Evolutionary conservation across 2,329 filamentous ascomycete species (phyloP).

Genomic region (Penicillium sclerotigenum): DNA sequence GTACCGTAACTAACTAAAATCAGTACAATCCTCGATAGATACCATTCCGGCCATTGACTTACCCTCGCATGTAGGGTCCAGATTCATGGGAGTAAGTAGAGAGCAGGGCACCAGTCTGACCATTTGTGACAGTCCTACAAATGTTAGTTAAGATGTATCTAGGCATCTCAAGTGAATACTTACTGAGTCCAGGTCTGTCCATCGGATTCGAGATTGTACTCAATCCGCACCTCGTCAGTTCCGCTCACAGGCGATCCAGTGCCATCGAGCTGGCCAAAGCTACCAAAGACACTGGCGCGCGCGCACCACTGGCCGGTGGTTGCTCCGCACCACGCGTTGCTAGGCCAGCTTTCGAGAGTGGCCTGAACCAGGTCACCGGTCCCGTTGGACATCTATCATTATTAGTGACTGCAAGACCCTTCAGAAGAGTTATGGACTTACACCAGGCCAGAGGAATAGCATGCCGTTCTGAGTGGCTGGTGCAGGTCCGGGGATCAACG

Average conservation of each 20-base stretch:
- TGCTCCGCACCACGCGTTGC: constrained; percentile 45
- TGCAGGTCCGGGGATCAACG: constrained; percentile 40
- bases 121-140: constrained; percentile 35
- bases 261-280: constrained; percentile 42
- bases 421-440: neutral
- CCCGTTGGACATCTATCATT: constrained; percentile 41
- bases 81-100: constrained; percentile 36
- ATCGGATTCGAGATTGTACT: constrained; percentile 25
- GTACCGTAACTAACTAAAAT: constrained; percentile 31
- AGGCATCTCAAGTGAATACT: neutral
- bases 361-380: constrained; percentile 46
- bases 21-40: neutral
- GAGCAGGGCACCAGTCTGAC: constrained; percentile 32
- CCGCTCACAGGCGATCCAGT: constrained; percentile 17
- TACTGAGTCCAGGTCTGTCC: constrained; percentile 33
- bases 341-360: constrained; percentile 42
- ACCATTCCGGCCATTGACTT: neutral
- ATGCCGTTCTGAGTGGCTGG: constrained; percentile 39
- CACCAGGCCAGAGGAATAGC: constrained; percentile 45
- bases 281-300: constrained; percentile 42
- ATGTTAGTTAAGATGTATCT: neutral
- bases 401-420: neutral
- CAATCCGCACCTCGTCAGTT: constrained; percentile 33
- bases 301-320: constrained; percentile 42
- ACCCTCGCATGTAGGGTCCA: constrained; percentile 40